Percentiles rank a stretch among this genome's conserved stretches.
These are phyloP conservation scores for Haplosporangium gracile DNA, from an alignment of 192 early-diverging fungal genomes.

Conservation along the genomic window DNA sequence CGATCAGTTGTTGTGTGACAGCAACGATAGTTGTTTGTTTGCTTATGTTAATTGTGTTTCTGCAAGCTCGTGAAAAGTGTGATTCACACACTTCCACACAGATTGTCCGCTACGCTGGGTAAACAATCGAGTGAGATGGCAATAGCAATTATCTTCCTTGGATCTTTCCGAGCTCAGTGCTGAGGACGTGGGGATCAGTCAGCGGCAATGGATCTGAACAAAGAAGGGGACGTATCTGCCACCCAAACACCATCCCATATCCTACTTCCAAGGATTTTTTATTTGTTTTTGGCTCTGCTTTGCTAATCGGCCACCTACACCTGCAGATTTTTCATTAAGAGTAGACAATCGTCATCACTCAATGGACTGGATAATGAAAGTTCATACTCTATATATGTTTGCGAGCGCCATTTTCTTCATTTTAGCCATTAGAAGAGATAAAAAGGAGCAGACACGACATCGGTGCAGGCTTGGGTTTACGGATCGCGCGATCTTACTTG, in stretches of 20 bases:
- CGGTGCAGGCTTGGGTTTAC: no score
- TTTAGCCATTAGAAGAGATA: no score
- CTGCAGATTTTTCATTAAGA: not conserved
- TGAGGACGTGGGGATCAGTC: not conserved
- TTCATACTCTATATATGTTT: not conserved
- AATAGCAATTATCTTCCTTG: no score
- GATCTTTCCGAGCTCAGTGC: no score
- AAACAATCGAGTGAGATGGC: no score
- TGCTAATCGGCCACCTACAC: not conserved
- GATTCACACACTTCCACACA: no score
- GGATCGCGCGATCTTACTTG: no score
- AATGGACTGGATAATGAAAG: not conserved
- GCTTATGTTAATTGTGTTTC: not conserved
- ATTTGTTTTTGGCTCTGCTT: not conserved
- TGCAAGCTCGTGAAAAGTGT: not conserved
- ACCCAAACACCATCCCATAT: not conserved
- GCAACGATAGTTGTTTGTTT: not conserved
- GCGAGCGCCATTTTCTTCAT: no score
- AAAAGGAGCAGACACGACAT: no score
- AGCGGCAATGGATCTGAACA: not conserved
- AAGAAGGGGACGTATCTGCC: not conserved
- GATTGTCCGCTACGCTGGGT: no score
- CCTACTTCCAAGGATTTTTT: not conserved
- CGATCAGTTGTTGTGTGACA: no score
- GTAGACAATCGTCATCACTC: slow-evolving; percentile 2